Base-by-base conservation (phyloP, 345 rosid species). In the rapeseed (Brassica napus) region DNA sequence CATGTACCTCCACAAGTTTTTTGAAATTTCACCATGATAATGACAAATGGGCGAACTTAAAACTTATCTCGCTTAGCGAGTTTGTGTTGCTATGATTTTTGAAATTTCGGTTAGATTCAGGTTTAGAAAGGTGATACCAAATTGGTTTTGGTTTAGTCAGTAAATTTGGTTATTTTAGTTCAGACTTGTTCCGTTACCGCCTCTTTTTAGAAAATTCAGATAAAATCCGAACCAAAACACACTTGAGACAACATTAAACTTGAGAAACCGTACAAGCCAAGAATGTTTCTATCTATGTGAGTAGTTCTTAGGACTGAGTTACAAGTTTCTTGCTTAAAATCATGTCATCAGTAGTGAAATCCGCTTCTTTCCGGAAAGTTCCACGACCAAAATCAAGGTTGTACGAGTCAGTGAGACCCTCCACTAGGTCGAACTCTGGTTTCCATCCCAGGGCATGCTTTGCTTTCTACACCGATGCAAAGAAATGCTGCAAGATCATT, bases 351-450 rank as follows among this genome's bases (percentile, higher is more conserved):
- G 98, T 94, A 6, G 94, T 79, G 86, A 94, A 92, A 85, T 94
- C 97, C 4, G 97, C 94, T 76, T 84, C 98, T 80, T 94, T 94
- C 78, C 99, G 75, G 87, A 15, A 91, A 4, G 97, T 92, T 72
- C 98, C 98, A 9, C 92, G 84, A 47, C 98, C 97, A 6, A 95
- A 95, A 83, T 91, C 98, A 14, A 92, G 91, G 68, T 86, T 89
- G 92, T 91, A 95, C 16, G 97, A 92, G 84, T 95, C 99, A 31
- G 96, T 72, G 49, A 95, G 99, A 12, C 98, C 99, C 78, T 90
- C 89, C 55, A 92, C 98, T 54, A 90, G 88, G 86, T 82, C 87
- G 37, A 89, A 92, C 47, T 91, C 94, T 0, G 97, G 98, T 73
- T 84, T 86, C 92, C 84, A 84, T 35, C 98, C 97, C 0, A 92